Conservation (phyloP, 257 asterid genomes). For the Scutellaria minor region DNA sequence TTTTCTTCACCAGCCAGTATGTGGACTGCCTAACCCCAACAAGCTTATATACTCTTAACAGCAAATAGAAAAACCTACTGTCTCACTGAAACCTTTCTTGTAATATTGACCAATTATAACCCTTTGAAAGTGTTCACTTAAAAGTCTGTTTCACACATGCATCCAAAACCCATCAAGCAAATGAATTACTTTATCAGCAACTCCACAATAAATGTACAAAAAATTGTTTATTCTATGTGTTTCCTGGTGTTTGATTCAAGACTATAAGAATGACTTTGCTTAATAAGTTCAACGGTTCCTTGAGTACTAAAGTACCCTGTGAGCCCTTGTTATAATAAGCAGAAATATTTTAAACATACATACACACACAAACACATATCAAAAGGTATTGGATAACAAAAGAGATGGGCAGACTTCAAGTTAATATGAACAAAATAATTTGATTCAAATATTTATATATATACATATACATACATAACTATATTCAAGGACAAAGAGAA, state of each 20-base stretch:
- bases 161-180: not conserved
- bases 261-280: conserved; percentile 9
- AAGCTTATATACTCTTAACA: conserved; percentile 1
- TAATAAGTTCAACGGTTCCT: conserved; percentile 16
- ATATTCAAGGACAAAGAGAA: not conserved
- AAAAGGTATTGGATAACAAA: not conserved
- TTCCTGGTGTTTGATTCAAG: not conserved
- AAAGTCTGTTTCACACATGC: not conserved
- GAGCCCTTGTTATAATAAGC: not conserved
- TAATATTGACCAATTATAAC: not conserved
- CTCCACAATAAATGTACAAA: not conserved
- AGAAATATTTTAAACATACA: not conserved
- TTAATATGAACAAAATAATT: not conserved
- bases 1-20: not conserved
- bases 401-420: not conserved
- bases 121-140: not conserved
- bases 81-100: not conserved
- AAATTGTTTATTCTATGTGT: not conserved
- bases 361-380: not conserved
- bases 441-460: not conserved
- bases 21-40: not conserved
- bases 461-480: not conserved
- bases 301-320: not conserved
- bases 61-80: not conserved
- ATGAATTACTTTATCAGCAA: not conserved